Percentiles rank a stretch among this genome's conserved stretches.
Conservation (phyloP, 192 early-diverging fungal species). For the Coemansia sp. region DNA sequence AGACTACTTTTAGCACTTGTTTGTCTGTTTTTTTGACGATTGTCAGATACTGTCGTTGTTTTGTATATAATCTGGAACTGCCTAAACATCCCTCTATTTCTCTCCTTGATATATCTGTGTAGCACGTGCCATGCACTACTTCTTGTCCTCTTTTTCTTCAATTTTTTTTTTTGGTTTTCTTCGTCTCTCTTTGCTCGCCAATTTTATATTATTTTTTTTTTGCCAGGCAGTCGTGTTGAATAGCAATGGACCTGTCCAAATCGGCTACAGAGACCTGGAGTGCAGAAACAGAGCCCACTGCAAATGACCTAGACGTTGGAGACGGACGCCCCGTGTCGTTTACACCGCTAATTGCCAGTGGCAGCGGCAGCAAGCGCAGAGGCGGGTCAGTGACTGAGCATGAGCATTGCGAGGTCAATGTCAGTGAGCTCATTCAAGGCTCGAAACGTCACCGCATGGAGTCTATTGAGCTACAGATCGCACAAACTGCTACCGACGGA, state of each 20-base stretch:
- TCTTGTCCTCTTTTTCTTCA: background rate
- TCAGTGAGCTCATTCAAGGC: background rate
- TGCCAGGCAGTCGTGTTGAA: background rate
- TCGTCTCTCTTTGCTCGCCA: background rate
- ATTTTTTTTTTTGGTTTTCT: conserved; percentile 8
- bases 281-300: background rate
- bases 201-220: background rate
- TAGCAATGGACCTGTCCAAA: conserved; percentile 3
- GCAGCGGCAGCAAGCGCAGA: conserved; percentile 33
- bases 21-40: background rate
- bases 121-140: background rate
- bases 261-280: background rate
- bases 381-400: conserved; percentile 14
- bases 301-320: background rate
- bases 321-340: background rate
- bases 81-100: background rate
- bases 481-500: background rate
- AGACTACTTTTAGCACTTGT: background rate
- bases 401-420: background rate
- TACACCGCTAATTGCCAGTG: conserved; percentile 6
- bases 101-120: background rate
- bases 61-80: background rate
- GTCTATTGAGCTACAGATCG: background rate
- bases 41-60: background rate
- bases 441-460: conserved; percentile 34